Evolutionary conservation across 805 yeast genomes (phyloP), one percentile per base, ranked within the genome.

Genomic region (Wickerhamiella azyma): DNA sequence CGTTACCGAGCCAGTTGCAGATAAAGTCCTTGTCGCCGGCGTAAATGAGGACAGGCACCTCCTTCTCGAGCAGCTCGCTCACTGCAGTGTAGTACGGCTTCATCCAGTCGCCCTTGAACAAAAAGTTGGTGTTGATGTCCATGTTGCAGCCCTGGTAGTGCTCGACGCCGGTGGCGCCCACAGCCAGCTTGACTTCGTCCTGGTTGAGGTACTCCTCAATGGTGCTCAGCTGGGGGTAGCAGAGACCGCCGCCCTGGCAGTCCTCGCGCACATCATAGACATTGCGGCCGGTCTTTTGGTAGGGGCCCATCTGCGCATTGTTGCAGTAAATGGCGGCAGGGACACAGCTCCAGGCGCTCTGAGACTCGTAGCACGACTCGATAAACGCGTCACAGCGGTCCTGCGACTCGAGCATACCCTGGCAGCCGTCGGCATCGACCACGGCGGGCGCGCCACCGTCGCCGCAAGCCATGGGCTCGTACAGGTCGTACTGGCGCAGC

Each of bases 11-110:
- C 96, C 96, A 88, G 70, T 89, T 88, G 69, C 96, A 88, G 60
- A 88, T 88, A 65, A 79, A 88, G 65, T 88, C 97, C 67, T 85
- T 85, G 67, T 88, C 96, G 61, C 97, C 97, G 13, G 95, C 96
- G 58, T 88, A 89, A 52, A 89, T 73, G 61, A 89, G 72, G 24
- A 86, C 88, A 4, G 96, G 96, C 42, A 88, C 58, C 13, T 72
- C 81, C 21, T 71, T 62, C 52, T 85, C 86, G 55, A 89, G 72
- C 51, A 86, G 66, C 41, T 76, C 78, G 19, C 79, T 69, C 37
- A 89, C 85, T 43, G 75, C 77, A 33, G 58, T 59, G 61, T 85
- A 92, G 72, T 79, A 86, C 19, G 96, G 95, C 64, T 81, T 80
- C 80, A 82, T 77, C 82, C 89, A 83, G 67, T 89, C 98, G 52